A percentile compares a stretch with the other conserved stretches of the same genome.
Conservation (phyloP, 2,329 filamentous ascomycete species). For the Hymenoscyphus repandus region DNA sequence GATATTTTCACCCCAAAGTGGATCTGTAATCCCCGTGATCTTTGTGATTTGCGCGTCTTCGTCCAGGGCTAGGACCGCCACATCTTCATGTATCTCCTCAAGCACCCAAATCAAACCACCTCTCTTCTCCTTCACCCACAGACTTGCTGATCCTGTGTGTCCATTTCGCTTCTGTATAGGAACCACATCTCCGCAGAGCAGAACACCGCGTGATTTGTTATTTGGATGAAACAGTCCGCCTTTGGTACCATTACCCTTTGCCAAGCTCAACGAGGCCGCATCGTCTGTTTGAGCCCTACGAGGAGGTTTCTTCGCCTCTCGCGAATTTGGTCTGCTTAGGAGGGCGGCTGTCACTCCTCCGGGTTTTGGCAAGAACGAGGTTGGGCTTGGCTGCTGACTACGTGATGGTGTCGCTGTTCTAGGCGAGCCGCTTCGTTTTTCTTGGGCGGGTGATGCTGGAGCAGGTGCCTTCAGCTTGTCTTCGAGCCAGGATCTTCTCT, state of each 20-base stretch:
- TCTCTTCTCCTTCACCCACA: conserved; percentile 98
- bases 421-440: conserved; percentile 18
- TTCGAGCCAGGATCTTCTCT: conserved; percentile 84
- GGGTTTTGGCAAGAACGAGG: conserved; percentile 61
- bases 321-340: conserved; percentile 65
- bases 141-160: conserved; percentile 80
- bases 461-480: conserved; percentile 69
- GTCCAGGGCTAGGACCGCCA: conserved; percentile 71
- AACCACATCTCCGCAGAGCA: conserved; percentile 96
- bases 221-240: conserved; percentile 52
- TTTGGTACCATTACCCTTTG: conserved; percentile 43
- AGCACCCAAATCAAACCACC: conserved; percentile 94
- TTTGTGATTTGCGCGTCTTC: conserved; percentile 69
- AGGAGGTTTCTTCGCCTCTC: conserved; percentile 43
- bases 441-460: conserved; percentile 34
- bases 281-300: conserved; percentile 61
- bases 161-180: conserved; percentile 96
- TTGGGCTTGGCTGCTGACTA: conserved; percentile 27
- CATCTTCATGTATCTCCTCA: conserved; percentile 95
- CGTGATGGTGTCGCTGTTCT: conserved; percentile 15
- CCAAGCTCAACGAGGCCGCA: conserved; percentile 44
- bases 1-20: conserved; percentile 77
- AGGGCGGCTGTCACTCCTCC: conserved; percentile 73
- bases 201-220: conserved; percentile 77
- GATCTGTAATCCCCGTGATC: conserved; percentile 68